Conservation (phyloP, 352 stramenopile species). For the Thraustochytrium striatum region DNA sequence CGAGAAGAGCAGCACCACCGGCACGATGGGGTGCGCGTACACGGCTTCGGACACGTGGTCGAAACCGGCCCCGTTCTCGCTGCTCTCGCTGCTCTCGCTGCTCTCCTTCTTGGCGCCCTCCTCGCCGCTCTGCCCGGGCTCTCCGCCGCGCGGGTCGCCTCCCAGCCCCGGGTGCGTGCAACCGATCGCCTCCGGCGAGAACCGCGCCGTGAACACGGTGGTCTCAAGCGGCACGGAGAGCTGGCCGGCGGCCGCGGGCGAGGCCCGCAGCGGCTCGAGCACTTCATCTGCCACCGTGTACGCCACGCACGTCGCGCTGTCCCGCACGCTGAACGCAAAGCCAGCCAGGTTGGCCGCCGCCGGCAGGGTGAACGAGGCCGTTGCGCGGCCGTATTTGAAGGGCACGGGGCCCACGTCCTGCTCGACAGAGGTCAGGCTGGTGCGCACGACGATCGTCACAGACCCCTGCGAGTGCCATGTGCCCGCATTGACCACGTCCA, state of each 20-base stretch:
- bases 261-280: background rate
- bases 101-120: too few species aligned
- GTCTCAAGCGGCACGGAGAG: background rate
- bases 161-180: too few species aligned
- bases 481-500: constrained; percentile 9
- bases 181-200: too few species aligned
- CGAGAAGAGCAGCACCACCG: too few species aligned
- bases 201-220: too few species aligned
- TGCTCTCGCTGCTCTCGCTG: too few species aligned
- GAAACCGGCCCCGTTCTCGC: too few species aligned
- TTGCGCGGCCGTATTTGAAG: background rate
- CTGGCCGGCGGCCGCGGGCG: background rate
- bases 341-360: background rate
- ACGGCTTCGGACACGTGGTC: too few species aligned
- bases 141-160: too few species aligned
- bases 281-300: background rate
- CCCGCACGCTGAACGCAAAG: background rate
- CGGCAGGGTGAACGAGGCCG: background rate
- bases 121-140: too few species aligned
- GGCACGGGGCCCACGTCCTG: background rate
- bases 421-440: background rate
- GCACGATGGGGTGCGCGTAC: too few species aligned
- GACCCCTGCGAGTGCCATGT: background rate
- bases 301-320: background rate
- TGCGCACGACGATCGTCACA: background rate